Evolutionary conservation across 2,329 filamentous ascomycete species (phyloP).

Genomic region (Fusarium citri): DNA sequence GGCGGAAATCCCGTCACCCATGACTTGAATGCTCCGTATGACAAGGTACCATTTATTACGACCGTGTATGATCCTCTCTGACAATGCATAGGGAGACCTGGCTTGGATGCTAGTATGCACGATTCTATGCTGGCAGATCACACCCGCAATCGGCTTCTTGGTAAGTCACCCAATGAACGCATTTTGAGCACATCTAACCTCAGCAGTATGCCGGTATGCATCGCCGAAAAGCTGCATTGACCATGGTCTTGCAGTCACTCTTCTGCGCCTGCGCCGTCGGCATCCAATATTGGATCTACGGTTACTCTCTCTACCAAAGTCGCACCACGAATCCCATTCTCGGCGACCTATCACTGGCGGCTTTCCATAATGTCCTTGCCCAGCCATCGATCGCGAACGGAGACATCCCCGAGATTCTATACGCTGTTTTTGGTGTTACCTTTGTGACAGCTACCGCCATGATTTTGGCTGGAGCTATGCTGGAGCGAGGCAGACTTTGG

Average conservation of each 20-base stretch:
- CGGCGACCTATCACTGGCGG: constrained; percentile 52
- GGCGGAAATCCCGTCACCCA: constrained; percentile 59
- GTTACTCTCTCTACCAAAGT: constrained; percentile 57
- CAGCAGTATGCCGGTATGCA: constrained; percentile 53
- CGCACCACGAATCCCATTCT: constrained; percentile 51
- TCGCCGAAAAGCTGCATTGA: constrained; percentile 54
- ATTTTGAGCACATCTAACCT: background rate
- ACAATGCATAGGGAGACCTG: constrained; percentile 52
- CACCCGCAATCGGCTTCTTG: constrained; percentile 54
- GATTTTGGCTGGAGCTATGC: constrained; percentile 55
- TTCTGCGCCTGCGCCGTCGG: constrained; percentile 59
- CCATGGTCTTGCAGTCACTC: constrained; percentile 61
- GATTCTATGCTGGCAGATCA: constrained; percentile 54
- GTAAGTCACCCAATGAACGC: background rate
- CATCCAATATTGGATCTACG: constrained; percentile 62
- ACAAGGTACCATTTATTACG: constrained; percentile 48
- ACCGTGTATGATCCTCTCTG: background rate
- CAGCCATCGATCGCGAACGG: constrained; percentile 52
- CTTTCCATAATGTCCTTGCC: constrained; percentile 52
- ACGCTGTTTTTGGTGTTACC: constrained; percentile 53
- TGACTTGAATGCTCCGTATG: constrained; percentile 58
- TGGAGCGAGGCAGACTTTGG: constrained; percentile 52
- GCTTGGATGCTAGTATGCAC: constrained; percentile 57
- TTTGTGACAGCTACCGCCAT: constrained; percentile 55
- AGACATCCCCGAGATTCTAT: constrained; percentile 54